A percentile compares a stretch with the other conserved stretches of the same genome.
These are phyloP conservation scores for Vicia villosa DNA, from an alignment of 306 rosid genomes.

Conservation along the genomic window DNA sequence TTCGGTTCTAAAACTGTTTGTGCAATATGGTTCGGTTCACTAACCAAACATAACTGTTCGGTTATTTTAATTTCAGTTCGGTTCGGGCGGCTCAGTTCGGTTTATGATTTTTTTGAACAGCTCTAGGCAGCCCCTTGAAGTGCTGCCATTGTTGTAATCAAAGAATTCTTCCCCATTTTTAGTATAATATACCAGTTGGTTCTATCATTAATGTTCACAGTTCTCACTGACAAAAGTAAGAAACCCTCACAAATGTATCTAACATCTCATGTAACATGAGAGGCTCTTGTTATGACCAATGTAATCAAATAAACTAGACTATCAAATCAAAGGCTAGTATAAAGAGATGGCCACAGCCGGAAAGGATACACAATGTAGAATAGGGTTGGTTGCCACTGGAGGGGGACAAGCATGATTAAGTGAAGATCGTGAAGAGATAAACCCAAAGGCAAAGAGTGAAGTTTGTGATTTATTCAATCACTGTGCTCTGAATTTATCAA, in stretches of 20 bases:
- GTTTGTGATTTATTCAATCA: neutral
- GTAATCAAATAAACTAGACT: neutral
- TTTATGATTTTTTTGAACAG: too few relatives aligned
- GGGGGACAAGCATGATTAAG: too few relatives aligned
- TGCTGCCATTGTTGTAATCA: too few relatives aligned
- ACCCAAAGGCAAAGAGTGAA: neutral
- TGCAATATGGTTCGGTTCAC: too few relatives aligned
- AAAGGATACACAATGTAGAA: neutral
- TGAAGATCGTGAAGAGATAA: neutral
- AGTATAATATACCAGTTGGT: too few relatives aligned
- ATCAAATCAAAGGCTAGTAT: neutral
- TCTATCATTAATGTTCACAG: neutral
- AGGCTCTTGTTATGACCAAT: neutral
- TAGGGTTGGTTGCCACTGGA: neutral
- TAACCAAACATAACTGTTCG: too few relatives aligned
- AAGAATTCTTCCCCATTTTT: too few relatives aligned
- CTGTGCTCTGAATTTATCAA: neutral
- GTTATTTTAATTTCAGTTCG: too few relatives aligned
- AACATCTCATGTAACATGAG: neutral
- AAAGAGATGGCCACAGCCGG: neutral
- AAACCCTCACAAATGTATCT: constrained; percentile 1
- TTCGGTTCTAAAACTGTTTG: too few relatives aligned
- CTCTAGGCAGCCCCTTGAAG: too few relatives aligned
- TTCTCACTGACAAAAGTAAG: neutral
- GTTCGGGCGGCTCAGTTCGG: too few relatives aligned